Base-by-base conservation (phyloP, 2,329 filamentous ascomycete species). In the Colletotrichum paranaense region DNA sequence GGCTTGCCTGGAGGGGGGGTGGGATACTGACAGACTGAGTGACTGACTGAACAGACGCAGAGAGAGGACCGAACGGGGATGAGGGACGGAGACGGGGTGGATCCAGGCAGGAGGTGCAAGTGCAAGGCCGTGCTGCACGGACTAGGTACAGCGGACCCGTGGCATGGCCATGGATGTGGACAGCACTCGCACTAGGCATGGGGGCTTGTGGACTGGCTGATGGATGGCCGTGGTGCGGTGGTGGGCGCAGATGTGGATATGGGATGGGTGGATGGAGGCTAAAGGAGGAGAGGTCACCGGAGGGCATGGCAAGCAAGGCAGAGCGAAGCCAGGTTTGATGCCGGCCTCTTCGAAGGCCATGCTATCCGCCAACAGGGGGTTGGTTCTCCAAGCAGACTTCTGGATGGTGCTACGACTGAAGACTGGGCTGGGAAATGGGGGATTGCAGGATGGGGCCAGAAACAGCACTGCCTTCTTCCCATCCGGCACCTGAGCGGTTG, bases 91-190 rank as follows among this genome's bases (percentile, higher is more conserved):
- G 62, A 68, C 58, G 59, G 70, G 53, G 70, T 72, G 70, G 66
- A 46, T 52, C 30, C 58, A 64, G 42, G 24, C 32, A 56, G 42
- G 53, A 55, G 32, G 58, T 46, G 58, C 63, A 26, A 64, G 62
- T 62, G 28, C 62, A 53, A 53, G 62, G n/a, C 62, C 62, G 62
- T 63, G 46, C 62, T 32, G 62, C 32, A 56, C 62, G 52, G 62
- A 32, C 62, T 16, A 69, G 69, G 70, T 32, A 63, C 52, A 46
- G 70, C 46, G 60, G 70, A 70, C 56, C 70, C 67, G 49, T 65
- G 35, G 70, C 67, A 70, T 60, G 66, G 60, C 70, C 62, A 73
- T 62, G 70, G 67, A 73, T 62, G 55, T 30, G 67, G 46, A 62
- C 32, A 46, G 35, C 55, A 55, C 42, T 49, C 8, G 8, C 38